Percentiles rank a stretch among this genome's conserved stretches.
phyloP scores from a whole-genome alignment of 495 filamentous ascomycete genomes.

The Parathielavia hyrcaniae region DNA sequence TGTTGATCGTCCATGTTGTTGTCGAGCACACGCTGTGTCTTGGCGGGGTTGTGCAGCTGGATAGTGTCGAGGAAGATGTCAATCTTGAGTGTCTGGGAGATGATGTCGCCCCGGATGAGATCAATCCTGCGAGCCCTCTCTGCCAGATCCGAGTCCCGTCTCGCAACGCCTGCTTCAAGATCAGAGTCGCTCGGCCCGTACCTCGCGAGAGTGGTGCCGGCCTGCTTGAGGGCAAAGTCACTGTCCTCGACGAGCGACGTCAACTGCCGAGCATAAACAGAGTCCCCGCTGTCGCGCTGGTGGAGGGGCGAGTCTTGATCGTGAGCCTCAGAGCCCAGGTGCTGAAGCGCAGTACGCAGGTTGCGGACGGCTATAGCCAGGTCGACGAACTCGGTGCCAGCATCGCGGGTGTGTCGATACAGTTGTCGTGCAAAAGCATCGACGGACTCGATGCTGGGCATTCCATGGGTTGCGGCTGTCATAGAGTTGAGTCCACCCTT shows the following conservation, averaged over 20 bases:
- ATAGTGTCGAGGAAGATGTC: constrained; percentile 45
- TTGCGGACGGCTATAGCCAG: constrained; percentile 36
- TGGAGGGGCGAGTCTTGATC: constrained; percentile 46
- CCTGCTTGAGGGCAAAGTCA: constrained; percentile 44
- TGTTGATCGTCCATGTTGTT: constrained; percentile 23
- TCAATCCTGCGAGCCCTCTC: constrained; percentile 32
- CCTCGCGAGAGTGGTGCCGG: constrained; percentile 42
- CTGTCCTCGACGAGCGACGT: constrained; percentile 44
- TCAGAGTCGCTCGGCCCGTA: constrained; percentile 18
- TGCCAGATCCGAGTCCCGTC: constrained; percentile 29
- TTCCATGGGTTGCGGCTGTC: constrained; percentile 18
- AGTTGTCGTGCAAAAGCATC: constrained; percentile 39
- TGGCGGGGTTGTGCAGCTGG: constrained; percentile 38
- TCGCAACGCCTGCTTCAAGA: constrained; percentile 8
- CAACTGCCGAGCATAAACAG: constrained; percentile 40
- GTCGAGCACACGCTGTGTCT: constrained; percentile 25
- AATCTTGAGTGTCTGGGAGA: constrained; percentile 38
- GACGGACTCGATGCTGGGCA: constrained; percentile 37
- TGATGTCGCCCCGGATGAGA: constrained; percentile 34
- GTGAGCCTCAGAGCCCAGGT: constrained; percentile 45
- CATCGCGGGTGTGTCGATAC: constrained; percentile 34
- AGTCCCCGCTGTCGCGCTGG: constrained; percentile 17
- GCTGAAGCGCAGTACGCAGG: constrained; percentile 44
- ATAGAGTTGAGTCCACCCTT: constrained; percentile 17
- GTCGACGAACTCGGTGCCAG: constrained; percentile 37